Conservation (phyloP, 257 asterid species). For the Nicotiana undulata region DNA sequence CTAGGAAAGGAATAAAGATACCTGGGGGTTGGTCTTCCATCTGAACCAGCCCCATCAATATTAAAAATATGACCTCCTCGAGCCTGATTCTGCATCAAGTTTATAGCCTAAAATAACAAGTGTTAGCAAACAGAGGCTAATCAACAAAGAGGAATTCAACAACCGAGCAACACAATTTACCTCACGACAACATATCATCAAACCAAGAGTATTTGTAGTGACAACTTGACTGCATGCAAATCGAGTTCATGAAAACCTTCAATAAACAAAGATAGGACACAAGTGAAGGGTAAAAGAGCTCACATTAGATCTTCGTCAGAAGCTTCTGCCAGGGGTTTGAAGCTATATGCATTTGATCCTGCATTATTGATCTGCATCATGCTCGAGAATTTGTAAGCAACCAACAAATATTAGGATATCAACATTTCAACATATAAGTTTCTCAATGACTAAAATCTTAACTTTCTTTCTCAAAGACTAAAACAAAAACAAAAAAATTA, state of each 20-base stretch:
- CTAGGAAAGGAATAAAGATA: constrained; percentile 13
- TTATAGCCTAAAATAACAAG: constrained; percentile 59
- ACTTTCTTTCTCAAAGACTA: not conserved
- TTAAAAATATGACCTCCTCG: constrained; percentile 95
- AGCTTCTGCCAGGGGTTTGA: constrained; percentile 81
- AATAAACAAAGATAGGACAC: not conserved
- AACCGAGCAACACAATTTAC: constrained; percentile 29
- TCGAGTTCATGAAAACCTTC: not conserved
- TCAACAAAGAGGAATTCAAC: constrained; percentile 6
- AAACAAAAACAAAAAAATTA: not conserved
- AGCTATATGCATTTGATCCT: constrained; percentile 96
- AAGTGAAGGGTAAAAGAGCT: constrained; percentile 13
- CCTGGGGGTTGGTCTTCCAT: constrained; percentile 99
- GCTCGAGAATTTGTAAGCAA: constrained; percentile 36
- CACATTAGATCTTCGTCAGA: constrained; percentile 91
- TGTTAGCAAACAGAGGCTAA: constrained; percentile 23
- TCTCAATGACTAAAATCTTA: not conserved
- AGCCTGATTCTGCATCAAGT: constrained; percentile 75
- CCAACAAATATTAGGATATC: not conserved
- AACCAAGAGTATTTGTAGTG: constrained; percentile 85
- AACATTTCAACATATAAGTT: not conserved
- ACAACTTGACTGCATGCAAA: constrained; percentile 76
- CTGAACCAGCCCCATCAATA: constrained; percentile 97
- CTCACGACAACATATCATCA: constrained; percentile 99
- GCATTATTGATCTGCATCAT: constrained; percentile 91